These are phyloP conservation scores for Cercospora brassicicola DNA, from an alignment of 2,329 filamentous ascomycete species.

Conservation along the genomic window DNA sequence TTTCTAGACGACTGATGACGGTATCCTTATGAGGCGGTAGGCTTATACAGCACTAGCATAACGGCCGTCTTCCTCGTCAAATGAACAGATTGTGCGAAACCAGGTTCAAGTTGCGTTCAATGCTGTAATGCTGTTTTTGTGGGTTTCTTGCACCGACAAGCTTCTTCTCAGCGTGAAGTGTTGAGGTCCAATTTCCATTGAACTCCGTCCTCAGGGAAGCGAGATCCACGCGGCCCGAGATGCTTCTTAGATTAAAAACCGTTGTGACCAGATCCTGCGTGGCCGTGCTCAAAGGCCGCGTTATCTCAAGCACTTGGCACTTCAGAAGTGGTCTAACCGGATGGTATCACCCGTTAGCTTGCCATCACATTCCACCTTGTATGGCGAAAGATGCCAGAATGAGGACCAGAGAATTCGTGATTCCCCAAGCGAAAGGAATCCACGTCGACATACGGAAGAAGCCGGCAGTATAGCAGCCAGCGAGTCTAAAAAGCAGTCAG, in stretches of 20 bases:
- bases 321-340: not conserved
- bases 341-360: not conserved
- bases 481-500: constrained; percentile 56
- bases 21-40: not conserved
- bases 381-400: constrained; percentile 91
- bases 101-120: not conserved
- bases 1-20: constrained; percentile 32
- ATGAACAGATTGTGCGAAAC: not conserved
- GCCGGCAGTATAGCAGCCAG: constrained; percentile 76
- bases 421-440: constrained; percentile 86
- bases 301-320: not conserved
- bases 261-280: not conserved
- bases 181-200: not conserved
- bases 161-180: not conserved
- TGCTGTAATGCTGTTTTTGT: not conserved
- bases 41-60: not conserved
- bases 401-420: constrained; percentile 78
- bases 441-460: constrained; percentile 91
- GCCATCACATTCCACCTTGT: constrained; percentile 72
- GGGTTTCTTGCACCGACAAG: not conserved
- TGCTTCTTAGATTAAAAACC: not conserved
- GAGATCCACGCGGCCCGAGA: not conserved
- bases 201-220: not conserved
- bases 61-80: not conserved
- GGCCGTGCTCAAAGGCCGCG: not conserved